A percentile compares a stretch with the other conserved stretches of the same genome.
phyloP scores from a whole-genome alignment of 2,329 filamentous ascomycete genomes.

The Fusarium secorum region DNA sequence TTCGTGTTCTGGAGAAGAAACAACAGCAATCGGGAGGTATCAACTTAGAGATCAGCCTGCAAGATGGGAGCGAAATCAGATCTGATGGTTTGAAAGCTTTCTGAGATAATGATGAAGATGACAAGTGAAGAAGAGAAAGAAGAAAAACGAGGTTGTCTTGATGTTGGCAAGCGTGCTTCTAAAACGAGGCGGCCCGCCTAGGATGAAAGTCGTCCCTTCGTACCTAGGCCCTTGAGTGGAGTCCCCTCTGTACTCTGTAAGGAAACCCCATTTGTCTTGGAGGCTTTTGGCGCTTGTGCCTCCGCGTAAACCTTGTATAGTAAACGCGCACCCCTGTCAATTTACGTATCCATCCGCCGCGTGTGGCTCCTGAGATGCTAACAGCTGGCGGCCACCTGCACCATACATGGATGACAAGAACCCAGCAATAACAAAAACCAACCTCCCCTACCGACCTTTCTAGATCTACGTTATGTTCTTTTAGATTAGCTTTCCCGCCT shows the following conservation, averaged over 20 bases:
- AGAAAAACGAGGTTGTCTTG: conserved; percentile 31
- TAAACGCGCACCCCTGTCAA: conserved; percentile 39
- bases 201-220: conserved; percentile 32
- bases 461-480: conserved; percentile 10
- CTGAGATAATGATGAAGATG: conserved; percentile 9
- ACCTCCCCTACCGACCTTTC: conserved; percentile 27
- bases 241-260: conserved; percentile 28
- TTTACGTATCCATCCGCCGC: conserved; percentile 8
- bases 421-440: conserved; percentile 23
- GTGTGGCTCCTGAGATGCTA: conserved; percentile 18
- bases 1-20: conserved; percentile 7
- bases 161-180: conserved; percentile 36
- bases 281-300: conserved; percentile 30
- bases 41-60: background rate
- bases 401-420: background rate
- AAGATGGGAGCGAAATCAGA: background rate
- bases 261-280: conserved; percentile 26
- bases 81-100: background rate
- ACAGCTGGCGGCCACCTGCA: conserved; percentile 11
- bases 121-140: conserved; percentile 13
- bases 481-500: conserved; percentile 25
- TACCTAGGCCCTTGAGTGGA: background rate
- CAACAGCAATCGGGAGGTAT: background rate
- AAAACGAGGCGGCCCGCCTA: conserved; percentile 41
- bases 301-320: conserved; percentile 45